Evolutionary conservation across 371 early-diverging fungal genomes (phyloP).

Genomic region (Vavraia culicis): DNA sequence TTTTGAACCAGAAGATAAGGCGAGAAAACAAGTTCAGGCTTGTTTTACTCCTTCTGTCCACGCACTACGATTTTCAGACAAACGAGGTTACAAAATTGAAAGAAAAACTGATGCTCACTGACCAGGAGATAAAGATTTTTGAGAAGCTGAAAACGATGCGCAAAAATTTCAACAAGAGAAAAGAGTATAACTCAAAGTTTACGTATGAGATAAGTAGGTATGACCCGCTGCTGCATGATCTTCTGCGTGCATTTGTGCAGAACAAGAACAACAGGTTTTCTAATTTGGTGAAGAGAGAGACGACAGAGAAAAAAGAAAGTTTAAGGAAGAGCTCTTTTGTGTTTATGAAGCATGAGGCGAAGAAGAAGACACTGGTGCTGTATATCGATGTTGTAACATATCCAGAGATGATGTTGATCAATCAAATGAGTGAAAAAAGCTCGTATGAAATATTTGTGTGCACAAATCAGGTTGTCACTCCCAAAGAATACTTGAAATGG

Average conservation of each 20-base stretch:
- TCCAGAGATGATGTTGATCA: constrained; percentile 32
- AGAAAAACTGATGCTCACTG: constrained; percentile 7
- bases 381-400: constrained; percentile 23
- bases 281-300: constrained; percentile 9
- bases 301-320: constrained; percentile 6
- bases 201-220: constrained; percentile 34
- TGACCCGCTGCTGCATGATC: constrained; percentile 31
- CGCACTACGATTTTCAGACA: constrained; percentile 6
- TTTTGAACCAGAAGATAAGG: constrained; percentile 16
- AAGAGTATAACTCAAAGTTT: constrained; percentile 10
- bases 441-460: constrained; percentile 32
- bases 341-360: constrained; percentile 14
- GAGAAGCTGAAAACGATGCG: constrained; percentile 5
- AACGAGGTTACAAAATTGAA: constrained; percentile 21
- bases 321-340: constrained; percentile 31
- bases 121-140: constrained; percentile 17
- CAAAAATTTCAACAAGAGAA: constrained; percentile 1
- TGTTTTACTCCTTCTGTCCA: constrained; percentile 24
- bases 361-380: constrained; percentile 12
- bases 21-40: constrained; percentile 36
- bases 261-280: constrained; percentile 17
- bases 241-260: constrained; percentile 24
- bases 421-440: constrained; percentile 29
- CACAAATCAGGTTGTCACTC: constrained; percentile 16
- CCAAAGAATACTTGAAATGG: constrained; percentile 14